phyloP scores from a whole-genome alignment of 257 asterid species.

The Ophiorrhiza pumila region DNA sequence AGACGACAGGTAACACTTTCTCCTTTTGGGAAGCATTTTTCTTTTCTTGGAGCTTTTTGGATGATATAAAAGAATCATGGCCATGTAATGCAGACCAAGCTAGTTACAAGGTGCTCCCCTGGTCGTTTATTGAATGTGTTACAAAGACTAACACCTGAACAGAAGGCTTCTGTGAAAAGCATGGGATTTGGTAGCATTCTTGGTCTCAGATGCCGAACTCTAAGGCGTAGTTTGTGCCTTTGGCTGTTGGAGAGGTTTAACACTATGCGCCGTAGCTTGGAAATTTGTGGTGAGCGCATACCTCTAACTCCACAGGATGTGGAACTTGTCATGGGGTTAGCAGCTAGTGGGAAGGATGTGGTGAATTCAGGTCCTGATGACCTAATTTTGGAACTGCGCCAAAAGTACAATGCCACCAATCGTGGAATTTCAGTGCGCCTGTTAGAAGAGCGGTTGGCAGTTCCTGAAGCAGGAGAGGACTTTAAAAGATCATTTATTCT shows the following conservation, averaged over 20 bases:
- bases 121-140: slow-evolving; percentile 83
- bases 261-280: slow-evolving; percentile 83
- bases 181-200: slow-evolving; percentile 98
- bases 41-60: slow-evolving; percentile 2
- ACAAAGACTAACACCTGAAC: slow-evolving; percentile 79
- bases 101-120: slow-evolving; percentile 98
- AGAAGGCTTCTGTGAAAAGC: slow-evolving; percentile 80
- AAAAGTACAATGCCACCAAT: slow-evolving; percentile 85
- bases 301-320: slow-evolving; percentile 91
- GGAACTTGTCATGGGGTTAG: slow-evolving; percentile 94
- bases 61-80: slow-evolving; percentile 9
- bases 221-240: slow-evolving; percentile 88
- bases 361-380: slow-evolving; percentile 96
- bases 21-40: background rate
- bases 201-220: slow-evolving; percentile 89
- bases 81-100: slow-evolving; percentile 66
- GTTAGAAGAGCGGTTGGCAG: slow-evolving; percentile 82
- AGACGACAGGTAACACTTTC: slow-evolving; percentile 62
- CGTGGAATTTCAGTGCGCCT: slow-evolving; percentile 91
- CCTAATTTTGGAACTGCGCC: slow-evolving; percentile 70
- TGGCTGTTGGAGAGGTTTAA: slow-evolving; percentile 90
- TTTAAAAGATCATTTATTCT: slow-evolving; percentile 94
- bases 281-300: slow-evolving; percentile 87
- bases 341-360: slow-evolving; percentile 90
- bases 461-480: slow-evolving; percentile 94